phyloP scores from a whole-genome alignment of 441 rosid genomes.

The Adansonia rubrostipa region DNA sequence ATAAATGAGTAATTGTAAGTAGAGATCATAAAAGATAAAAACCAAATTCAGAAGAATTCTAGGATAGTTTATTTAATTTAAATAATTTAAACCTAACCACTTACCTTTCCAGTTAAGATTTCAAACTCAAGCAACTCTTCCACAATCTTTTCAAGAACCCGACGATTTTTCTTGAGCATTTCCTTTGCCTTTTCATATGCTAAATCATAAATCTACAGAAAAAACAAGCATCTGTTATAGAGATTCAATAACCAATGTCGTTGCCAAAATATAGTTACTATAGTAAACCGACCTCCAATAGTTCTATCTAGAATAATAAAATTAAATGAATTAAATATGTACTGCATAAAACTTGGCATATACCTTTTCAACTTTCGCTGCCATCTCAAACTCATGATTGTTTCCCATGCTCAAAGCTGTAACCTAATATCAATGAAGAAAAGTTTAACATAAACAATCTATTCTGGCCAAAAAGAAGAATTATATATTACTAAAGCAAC shows the following conservation, averaged over 20 bases:
- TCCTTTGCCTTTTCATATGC: conserved; percentile 82
- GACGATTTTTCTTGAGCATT: conserved; percentile 75
- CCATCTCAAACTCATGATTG: conserved; percentile 84
- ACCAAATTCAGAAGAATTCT: conserved; percentile 23
- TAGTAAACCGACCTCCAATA: neutral
- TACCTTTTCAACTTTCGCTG: conserved; percentile 91
- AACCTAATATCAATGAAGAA: conserved; percentile 47
- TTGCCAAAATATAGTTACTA: neutral
- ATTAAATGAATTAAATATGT: conserved; percentile 1
- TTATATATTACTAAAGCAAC: neutral
- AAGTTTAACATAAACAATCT: conserved; percentile 22
- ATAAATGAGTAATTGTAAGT: neutral
- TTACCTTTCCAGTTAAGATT: conserved; percentile 88
- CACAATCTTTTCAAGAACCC: conserved; percentile 82
- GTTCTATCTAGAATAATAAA: neutral
- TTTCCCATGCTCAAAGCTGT: conserved; percentile 90
- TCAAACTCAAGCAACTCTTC: conserved; percentile 92
- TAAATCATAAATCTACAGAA: conserved; percentile 73
- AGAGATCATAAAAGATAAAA: neutral
- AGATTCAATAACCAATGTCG: conserved; percentile 18
- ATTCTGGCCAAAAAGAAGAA: conserved; percentile 4
- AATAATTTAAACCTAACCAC: conserved; percentile 20
- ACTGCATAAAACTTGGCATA: neutral
- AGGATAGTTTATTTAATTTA: neutral
- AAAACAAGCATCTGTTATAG: conserved; percentile 23